These are phyloP conservation scores for Daldinia vernicosa DNA, from an alignment of 495 filamentous ascomycete genomes.

Conservation along the genomic window DNA sequence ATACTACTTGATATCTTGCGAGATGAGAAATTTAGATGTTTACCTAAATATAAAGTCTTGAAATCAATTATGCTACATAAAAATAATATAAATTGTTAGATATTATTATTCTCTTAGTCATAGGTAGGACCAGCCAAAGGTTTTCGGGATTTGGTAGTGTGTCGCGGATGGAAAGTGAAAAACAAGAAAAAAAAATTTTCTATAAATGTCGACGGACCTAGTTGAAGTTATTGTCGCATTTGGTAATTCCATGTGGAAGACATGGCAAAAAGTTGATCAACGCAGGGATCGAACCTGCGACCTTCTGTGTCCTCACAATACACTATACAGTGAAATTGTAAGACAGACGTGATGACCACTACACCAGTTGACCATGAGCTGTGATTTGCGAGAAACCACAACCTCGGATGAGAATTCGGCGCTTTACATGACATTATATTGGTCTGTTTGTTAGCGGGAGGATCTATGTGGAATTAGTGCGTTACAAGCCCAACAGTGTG, in stretches of 20 bases:
- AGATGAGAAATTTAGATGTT: too few species aligned
- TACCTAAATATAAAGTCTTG: too few species aligned
- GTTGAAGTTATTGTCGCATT: too few species aligned
- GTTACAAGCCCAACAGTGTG: too few species aligned
- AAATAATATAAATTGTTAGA: too few species aligned
- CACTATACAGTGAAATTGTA: conserved; percentile 23
- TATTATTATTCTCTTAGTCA: too few species aligned
- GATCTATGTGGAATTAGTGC: not conserved
- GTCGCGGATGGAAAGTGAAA: not conserved
- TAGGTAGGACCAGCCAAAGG: too few species aligned
- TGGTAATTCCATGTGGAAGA: not conserved
- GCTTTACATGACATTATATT: not conserved
- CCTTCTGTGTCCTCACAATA: conserved; percentile 45
- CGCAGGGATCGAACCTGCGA: conserved; percentile 63
- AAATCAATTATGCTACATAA: too few species aligned
- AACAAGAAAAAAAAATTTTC: not conserved
- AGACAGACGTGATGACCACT: conserved; percentile 42
- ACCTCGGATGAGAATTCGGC: not conserved
- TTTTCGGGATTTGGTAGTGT: not conserved
- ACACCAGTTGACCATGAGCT: conserved; percentile 34
- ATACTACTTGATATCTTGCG: too few species aligned
- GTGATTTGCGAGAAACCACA: not conserved
- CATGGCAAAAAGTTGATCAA: conserved; percentile 49
- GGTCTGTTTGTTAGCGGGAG: not conserved
- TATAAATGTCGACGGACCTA: too few species aligned